Evolutionary conservation across 2,329 filamentous ascomycete species (phyloP), one percentile per base, ranked within the genome.

Genomic region (Cladosporium oxysporum): DNA sequence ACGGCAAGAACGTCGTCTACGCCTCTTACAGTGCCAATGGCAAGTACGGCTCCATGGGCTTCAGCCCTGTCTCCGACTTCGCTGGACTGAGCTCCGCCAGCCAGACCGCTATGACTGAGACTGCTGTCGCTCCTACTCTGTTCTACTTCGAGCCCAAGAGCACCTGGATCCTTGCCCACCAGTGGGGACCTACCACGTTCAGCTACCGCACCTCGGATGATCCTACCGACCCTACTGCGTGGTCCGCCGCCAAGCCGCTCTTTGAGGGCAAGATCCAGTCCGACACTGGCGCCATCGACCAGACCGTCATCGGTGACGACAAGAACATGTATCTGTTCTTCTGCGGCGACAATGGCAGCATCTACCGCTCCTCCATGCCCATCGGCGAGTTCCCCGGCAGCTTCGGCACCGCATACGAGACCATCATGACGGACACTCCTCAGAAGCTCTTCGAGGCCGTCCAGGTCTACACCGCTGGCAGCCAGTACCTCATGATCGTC

Each of bases 321-420:
- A 76, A 73, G 7, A 83, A 84, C 76, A 89, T 89, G 85, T 89
- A 89, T 70, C 79, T 90, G 5, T 90, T 90, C 83, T 90, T 90
- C 70, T 81, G 83, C 0, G 88, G 87, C 8, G 88, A 90, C 76
- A 88, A 90, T 68, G 88, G 88, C 74, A 84, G 83, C 55, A 87
- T 90, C 72, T 90, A 90, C 78, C 82, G 88, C 1, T 74, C 87
- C 62, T 84, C 82, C 73, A 90, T 89, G 85, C 81, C 88, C 44
- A 84, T 89, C 28, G 82, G 76, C 57, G 83, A 85, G 67, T 90
- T 90, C 80, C 88, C 88, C 0, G 82, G 83, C 44, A 82, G 75
- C 74, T 89, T 90, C 72, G 87, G 87, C 67, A 78, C 80, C 0
- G 65, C 79, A 0, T 83, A 79, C 0, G 82, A 80, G 2, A 76